Percentiles rank a stretch among this genome's conserved stretches.
phyloP scores from a whole-genome alignment of 2,329 filamentous ascomycete genomes.

The Nectriaceae sp. region DNA sequence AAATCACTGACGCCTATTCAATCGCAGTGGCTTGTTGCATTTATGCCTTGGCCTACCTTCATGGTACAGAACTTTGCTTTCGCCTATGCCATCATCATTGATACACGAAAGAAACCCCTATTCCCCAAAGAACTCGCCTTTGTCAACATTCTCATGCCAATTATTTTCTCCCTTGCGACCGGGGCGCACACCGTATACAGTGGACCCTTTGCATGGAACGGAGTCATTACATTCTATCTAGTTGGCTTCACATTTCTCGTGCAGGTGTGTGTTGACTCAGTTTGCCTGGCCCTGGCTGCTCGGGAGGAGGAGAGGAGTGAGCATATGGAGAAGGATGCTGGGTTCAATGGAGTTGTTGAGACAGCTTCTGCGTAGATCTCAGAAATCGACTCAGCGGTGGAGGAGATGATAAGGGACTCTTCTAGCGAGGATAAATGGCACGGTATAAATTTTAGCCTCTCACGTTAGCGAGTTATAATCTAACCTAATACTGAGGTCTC shows the following conservation, averaged over 20 bases:
- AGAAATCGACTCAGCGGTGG: too few species aligned
- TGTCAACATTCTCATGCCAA: constrained; percentile 13
- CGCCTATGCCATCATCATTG: constrained; percentile 15
- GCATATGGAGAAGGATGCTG: constrained; percentile 4
- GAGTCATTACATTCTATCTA: constrained; percentile 11
- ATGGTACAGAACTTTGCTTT: constrained; percentile 15
- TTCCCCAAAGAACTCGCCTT: constrained; percentile 16
- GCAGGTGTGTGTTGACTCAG: constrained; percentile 5
- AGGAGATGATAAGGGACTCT: too few species aligned
- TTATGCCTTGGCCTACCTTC: constrained; percentile 16
- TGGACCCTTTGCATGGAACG: constrained; percentile 16
- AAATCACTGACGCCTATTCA: too few species aligned
- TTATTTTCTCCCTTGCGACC: constrained; percentile 7
- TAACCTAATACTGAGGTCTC: too few species aligned
- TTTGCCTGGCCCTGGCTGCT: constrained; percentile 7
- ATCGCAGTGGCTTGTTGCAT: constrained; percentile 10
- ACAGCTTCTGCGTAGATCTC: not conserved
- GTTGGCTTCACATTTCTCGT: constrained; percentile 13
- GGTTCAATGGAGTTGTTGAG: too few species aligned
- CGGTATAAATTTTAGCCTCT: too few species aligned
- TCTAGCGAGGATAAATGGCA: too few species aligned
- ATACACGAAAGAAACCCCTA: constrained; percentile 11
- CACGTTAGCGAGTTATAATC: too few species aligned
- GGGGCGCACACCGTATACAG: constrained; percentile 11
- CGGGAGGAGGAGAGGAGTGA: constrained; percentile 5